Conservation (phyloP, 257 asterid species). For the Mentha longifolia region DNA sequence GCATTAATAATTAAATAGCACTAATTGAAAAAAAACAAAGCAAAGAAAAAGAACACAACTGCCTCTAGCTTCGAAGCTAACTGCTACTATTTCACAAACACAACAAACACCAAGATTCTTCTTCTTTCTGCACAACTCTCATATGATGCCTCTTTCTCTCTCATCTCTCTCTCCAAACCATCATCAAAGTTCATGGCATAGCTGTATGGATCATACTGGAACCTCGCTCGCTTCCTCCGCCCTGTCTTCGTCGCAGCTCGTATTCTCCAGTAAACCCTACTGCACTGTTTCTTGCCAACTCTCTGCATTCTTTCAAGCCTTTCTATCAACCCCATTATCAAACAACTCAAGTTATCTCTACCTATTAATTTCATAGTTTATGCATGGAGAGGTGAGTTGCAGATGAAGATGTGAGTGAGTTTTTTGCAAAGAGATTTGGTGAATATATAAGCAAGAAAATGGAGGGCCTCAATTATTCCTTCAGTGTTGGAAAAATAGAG, state of each 20-base stretch:
- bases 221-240: constrained; percentile 40
- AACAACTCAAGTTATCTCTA: no score
- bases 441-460: constrained; percentile 15
- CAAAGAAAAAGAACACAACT: neutral
- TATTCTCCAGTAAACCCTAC: constrained; percentile 48
- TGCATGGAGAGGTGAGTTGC: no score
- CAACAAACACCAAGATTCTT: constrained; percentile 49
- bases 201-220: constrained; percentile 71
- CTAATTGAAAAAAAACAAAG: no score
- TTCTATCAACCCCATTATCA: constrained; percentile 41
- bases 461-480: constrained; percentile 17
- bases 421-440: neutral
- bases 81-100: constrained; percentile 33
- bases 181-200: constrained; percentile 77
- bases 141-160: constrained; percentile 21
- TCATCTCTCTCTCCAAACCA: constrained; percentile 37
- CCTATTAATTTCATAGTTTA: no score
- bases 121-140: constrained; percentile 9
- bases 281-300: constrained; percentile 50
- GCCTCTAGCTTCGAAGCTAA: neutral
- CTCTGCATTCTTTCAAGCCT: constrained; percentile 43
- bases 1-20: neutral
- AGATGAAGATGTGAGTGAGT: neutral
- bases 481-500: neutral
- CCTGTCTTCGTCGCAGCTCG: constrained; percentile 35